These are phyloP conservation scores for Oidiodendron maius DNA, from an alignment of 495 filamentous ascomycete genomes.

Conservation along the genomic window DNA sequence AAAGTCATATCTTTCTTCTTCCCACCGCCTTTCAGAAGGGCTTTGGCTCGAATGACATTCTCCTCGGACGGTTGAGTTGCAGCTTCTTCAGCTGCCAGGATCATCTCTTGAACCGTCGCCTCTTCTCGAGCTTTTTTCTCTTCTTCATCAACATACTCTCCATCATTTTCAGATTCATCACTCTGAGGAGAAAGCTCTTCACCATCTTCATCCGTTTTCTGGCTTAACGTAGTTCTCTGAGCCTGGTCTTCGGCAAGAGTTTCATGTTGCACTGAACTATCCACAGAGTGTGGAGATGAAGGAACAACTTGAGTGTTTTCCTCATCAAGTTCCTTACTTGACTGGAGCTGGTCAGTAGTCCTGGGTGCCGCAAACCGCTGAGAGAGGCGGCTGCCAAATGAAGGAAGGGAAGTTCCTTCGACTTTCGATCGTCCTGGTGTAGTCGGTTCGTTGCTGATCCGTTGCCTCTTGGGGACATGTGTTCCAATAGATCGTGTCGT, in stretches of 20 bases:
- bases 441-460: conserved; percentile 17
- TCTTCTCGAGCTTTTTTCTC: conserved; percentile 64
- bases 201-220: background rate
- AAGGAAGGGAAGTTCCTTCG: conserved; percentile 25
- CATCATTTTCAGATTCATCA: conserved; percentile 13
- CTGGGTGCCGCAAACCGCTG: conserved; percentile 72
- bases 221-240: background rate
- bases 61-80: conserved; percentile 26
- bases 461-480: conserved; percentile 31
- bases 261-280: conserved; percentile 13
- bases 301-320: conserved; percentile 8
- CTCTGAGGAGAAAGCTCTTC: background rate
- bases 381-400: conserved; percentile 60
- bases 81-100: conserved; percentile 56
- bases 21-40: conserved; percentile 33
- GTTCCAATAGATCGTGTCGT: conserved; percentile 50
- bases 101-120: conserved; percentile 55
- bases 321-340: conserved; percentile 27
- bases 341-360: conserved; percentile 18
- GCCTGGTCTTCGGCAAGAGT: background rate
- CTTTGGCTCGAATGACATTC: conserved; percentile 15
- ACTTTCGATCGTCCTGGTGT: background rate
- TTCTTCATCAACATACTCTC: conserved; percentile 53
- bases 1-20: conserved; percentile 63
- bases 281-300: background rate